Conservation (phyloP, 495 filamentous ascomycete genomes). For the Aspergillus baeticus region DNA sequence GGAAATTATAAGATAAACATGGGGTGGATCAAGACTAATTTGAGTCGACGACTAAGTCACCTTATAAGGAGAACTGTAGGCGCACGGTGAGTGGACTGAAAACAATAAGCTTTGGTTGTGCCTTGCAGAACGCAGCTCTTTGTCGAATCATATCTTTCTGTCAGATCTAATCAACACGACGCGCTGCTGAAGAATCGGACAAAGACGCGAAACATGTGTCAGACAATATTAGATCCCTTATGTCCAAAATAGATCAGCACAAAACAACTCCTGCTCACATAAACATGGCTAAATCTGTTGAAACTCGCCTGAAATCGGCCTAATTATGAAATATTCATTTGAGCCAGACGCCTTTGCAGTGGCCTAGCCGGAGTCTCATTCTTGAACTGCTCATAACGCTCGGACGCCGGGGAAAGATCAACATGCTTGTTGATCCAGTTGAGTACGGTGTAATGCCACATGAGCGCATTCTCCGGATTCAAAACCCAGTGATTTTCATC, state of each 20-base stretch:
- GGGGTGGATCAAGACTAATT: too few relatives aligned
- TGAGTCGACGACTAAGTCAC: too few relatives aligned
- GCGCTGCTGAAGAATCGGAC: background rate
- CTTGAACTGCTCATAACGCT: constrained; percentile 3
- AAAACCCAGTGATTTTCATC: constrained; percentile 88
- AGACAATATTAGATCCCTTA: background rate
- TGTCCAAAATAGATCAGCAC: constrained; percentile 6
- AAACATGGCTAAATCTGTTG: background rate
- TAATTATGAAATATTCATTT: constrained; percentile 20
- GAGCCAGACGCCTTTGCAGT: constrained; percentile 22
- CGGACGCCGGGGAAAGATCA: constrained; percentile 45
- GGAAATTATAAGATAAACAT: too few relatives aligned
- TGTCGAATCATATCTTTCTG: background rate
- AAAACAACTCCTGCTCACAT: background rate
- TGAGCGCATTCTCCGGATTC: constrained; percentile 83
- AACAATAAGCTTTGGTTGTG: too few relatives aligned
- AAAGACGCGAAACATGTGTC: background rate
- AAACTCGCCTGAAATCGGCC: background rate
- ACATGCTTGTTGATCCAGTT: constrained; percentile 86
- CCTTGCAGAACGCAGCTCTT: background rate
- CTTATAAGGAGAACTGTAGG: too few relatives aligned
- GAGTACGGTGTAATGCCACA: constrained; percentile 89
- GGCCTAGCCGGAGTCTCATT: background rate
- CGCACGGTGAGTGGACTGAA: too few relatives aligned
- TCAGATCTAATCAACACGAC: background rate